These are phyloP conservation scores for Raddia distichophylla DNA, from an alignment of 176 grass and related monocot species.

Conservation along the genomic window DNA sequence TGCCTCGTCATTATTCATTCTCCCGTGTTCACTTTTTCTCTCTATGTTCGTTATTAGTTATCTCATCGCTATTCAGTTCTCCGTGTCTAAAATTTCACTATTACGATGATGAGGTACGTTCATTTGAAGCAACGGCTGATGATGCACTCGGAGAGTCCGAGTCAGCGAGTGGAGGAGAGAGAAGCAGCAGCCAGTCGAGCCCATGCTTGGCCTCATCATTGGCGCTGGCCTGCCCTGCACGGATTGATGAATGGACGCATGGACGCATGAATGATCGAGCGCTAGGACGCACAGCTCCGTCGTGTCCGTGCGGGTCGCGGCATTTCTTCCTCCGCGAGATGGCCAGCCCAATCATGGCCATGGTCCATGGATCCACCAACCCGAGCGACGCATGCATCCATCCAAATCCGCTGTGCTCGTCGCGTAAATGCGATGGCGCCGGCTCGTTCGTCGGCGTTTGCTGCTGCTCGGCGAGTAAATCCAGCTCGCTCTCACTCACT, in stretches of 20 bases:
- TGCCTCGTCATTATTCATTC: no score
- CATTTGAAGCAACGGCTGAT: no score
- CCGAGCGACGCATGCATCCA: slow-evolving; percentile 21
- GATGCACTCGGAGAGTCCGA: no score
- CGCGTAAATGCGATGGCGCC: background rate
- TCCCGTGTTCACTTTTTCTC: no score
- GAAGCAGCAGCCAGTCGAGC: background rate
- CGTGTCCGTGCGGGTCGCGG: slow-evolving; percentile 46
- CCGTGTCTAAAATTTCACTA: no score
- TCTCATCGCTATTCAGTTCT: no score
- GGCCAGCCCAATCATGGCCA: background rate
- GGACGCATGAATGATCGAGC: background rate
- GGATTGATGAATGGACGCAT: background rate
- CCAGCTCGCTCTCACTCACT: background rate
- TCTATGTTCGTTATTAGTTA: no score
- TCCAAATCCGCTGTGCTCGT: background rate
- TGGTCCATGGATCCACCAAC: background rate
- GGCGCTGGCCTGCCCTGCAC: background rate
- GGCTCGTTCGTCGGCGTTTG: background rate
- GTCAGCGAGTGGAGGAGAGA: background rate
- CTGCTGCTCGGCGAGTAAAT: background rate
- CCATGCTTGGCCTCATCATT: slow-evolving; percentile 47
- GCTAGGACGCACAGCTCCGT: background rate
- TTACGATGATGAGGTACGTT: no score
- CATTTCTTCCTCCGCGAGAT: background rate